Evolutionary conservation across 1,284 basidiomycete genomes (phyloP).

Genomic region (Leccinum solheimii): DNA sequence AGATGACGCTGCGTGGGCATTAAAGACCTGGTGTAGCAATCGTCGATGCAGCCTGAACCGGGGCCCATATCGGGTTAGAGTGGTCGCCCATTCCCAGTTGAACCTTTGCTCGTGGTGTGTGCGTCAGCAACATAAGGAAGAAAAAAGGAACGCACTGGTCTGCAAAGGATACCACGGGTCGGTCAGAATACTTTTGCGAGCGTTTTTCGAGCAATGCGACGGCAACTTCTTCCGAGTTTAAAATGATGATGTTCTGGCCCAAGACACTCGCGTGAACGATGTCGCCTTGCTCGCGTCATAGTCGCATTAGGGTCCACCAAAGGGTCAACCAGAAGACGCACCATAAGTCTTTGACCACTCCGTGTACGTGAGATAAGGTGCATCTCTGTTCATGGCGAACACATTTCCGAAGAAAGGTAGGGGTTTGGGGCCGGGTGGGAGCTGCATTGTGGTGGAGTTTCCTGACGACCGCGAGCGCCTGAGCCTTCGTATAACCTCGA

Average conservation of each 20-base stretch:
- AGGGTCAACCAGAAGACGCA: neutral
- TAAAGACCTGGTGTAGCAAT: slow-evolving; percentile 19
- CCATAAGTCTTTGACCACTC: neutral
- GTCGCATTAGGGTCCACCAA: neutral
- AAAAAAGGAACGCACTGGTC: slow-evolving; percentile 9
- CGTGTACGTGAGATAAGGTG: neutral
- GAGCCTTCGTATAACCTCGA: neutral
- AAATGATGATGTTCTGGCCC: slow-evolving; percentile 13
- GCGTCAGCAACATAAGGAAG: neutral
- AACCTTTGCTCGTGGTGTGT: slow-evolving; percentile 11
- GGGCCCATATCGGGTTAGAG: slow-evolving; percentile 9
- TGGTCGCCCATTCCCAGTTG: slow-evolving; percentile 11
- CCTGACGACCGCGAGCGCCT: neutral
- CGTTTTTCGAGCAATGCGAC: slow-evolving; percentile 21
- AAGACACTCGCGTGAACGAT: slow-evolving; percentile 4
- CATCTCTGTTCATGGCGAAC: neutral
- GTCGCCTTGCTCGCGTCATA: too few species aligned
- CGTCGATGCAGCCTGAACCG: slow-evolving; percentile 17
- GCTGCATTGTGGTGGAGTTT: neutral
- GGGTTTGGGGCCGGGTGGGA: neutral
- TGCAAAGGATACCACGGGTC: slow-evolving; percentile 10
- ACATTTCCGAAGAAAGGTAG: neutral
- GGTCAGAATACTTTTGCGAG: slow-evolving; percentile 25
- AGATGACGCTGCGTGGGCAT: slow-evolving; percentile 9
- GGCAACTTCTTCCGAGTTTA: slow-evolving; percentile 23